Conservation (phyloP, 352 stramenopile species). For the Pythium folliculosum region DNA sequence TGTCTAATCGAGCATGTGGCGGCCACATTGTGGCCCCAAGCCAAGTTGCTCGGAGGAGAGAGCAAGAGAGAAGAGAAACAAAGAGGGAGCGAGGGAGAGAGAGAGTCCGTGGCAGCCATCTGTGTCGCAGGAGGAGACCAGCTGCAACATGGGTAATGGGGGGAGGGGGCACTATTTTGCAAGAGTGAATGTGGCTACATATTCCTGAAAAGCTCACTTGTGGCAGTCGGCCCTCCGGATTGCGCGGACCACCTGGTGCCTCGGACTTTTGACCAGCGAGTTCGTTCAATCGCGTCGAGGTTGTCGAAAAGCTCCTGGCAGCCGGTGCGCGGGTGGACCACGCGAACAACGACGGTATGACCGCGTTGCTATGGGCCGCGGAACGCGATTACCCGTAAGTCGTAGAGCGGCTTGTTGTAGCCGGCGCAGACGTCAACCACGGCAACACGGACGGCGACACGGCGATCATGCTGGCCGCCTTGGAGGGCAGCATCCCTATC, state of each 20-base stretch:
- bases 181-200: slow-evolving; percentile 19
- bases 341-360: neutral
- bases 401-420: neutral
- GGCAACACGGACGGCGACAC: neutral
- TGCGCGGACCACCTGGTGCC: too few species aligned
- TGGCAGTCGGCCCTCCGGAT: too few species aligned
- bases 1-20: too few species aligned
- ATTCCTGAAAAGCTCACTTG: too few species aligned
- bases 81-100: neutral
- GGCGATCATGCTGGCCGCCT: neutral
- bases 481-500: neutral
- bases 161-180: neutral
- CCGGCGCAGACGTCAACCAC: neutral
- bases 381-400: neutral
- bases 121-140: neutral
- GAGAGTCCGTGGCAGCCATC: slow-evolving; percentile 3
- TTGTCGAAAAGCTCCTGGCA: neutral
- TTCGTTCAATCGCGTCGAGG: neutral
- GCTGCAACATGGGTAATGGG: slow-evolving; percentile 1
- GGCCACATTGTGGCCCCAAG: too few species aligned
- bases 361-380: neutral
- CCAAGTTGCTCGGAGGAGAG: neutral
- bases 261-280: neutral
- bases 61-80: neutral
- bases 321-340: neutral